Base-by-base conservation (phyloP, 306 rosid species). In the Abrus pulchellus region DNA sequence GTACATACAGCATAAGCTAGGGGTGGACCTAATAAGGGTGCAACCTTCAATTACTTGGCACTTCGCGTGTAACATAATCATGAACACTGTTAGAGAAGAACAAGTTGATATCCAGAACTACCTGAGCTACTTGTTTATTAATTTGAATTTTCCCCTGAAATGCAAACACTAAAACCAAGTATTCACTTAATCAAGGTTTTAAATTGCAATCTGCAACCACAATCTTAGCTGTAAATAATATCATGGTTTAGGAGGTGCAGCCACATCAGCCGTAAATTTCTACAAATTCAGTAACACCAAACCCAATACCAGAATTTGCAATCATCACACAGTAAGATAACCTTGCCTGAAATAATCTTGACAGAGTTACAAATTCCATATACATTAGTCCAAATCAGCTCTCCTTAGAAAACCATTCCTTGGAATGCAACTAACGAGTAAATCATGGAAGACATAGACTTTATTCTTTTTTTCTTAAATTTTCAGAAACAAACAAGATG, bases 281-380 rank as follows among this genome's bases (percentile, higher is more conserved):
- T 13, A 64, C 30, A 40, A 40, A n/a, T 14, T 38, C 70, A 64
- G 41, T 43, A 36, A 36, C 40, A 36, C 2, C 40, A 36, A 36
- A 0, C 40, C 40, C 40, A 36, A 36, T 36, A 36, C 40, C 40
- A 2, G 40, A 36, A 64, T 7, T 14, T 5, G 7, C 8, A 64
- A 64, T 63, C 76, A 80, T 69, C 55, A 72, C 14, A 41, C 7
- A 10, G 10, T 40, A 48, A 64, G 75, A 53, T 7, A 61, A n/a
- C 68, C 44, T 29, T 48, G 29, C 81, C 79, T 36, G 14, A 63
- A 47, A 33, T 20, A 61, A 72, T 52, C 75, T 59, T 36, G 55
- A 76, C 45, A 71, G 20, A 67, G 64, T 34, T 63, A 77, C 69
- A 72, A 71, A 59, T 6, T n/a, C 56, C 68, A 76, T 72, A 30